Conservation (phyloP, 1,284 basidiomycete genomes). For the Thecaphora thlaspeos region DNA sequence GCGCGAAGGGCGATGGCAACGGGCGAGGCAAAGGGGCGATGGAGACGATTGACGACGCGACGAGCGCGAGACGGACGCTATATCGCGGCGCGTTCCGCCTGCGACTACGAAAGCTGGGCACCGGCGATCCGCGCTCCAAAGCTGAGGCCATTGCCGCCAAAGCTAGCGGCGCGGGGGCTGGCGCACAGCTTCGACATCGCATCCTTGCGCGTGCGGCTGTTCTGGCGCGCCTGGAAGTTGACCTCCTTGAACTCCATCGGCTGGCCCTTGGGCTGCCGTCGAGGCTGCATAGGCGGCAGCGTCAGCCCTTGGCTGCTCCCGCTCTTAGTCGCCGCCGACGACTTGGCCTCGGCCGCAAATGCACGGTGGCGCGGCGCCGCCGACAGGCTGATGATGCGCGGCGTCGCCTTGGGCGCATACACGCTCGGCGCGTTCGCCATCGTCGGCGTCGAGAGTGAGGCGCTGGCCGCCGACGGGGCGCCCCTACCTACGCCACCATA, state of each 20-base stretch:
- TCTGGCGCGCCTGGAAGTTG: constrained; percentile 49
- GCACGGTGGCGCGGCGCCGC: constrained; percentile 37
- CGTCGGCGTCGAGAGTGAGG: constrained; percentile 19
- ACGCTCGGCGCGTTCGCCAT: constrained; percentile 18
- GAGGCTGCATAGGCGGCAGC: constrained; percentile 36
- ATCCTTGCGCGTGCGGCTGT: constrained; percentile 42
- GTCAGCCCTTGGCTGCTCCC: constrained; percentile 12
- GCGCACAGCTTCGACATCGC: constrained; percentile 51
- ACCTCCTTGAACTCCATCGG: constrained; percentile 45
- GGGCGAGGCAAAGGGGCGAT: too few species aligned
- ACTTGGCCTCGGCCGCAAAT: constrained; percentile 19
- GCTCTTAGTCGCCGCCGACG: constrained; percentile 5
- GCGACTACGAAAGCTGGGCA: constrained; percentile 1
- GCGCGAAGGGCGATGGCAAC: too few species aligned
- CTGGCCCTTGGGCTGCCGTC: constrained; percentile 48
- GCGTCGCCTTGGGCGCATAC: constrained; percentile 27
- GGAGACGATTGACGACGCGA: too few species aligned
- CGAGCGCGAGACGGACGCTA: too few species aligned
- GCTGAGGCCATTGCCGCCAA: constrained; percentile 32
- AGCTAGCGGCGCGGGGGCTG: constrained; percentile 41
- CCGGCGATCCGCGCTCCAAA: constrained; percentile 29
- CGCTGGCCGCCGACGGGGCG: constrained; percentile 4
- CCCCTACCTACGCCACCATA: constrained; percentile 21
- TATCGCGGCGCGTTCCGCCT: too few species aligned
- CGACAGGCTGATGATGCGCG: constrained; percentile 32